Base-by-base conservation (phyloP, 164 flowering plant genomes). In the Buxus sempervirens region DNA sequence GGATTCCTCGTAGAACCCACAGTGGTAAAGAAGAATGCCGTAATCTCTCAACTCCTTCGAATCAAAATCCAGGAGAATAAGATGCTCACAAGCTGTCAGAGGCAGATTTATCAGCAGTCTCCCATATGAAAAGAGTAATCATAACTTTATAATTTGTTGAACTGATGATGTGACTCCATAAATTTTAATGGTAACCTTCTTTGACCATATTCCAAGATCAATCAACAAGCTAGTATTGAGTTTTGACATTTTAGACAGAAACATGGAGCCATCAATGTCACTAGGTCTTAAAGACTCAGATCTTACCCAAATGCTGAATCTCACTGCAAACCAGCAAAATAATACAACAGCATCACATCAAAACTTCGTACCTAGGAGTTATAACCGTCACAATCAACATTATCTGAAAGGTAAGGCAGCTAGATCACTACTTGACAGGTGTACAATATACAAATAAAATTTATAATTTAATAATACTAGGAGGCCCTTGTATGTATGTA, bases 71-170 rank as follows among this genome's bases (percentile, higher is more conserved):
- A 91, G 69, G 42, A 87, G 78, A 62, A 91, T 84, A 54, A 91
- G 90, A 32, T 90, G 91, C 71, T 91, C 97, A 73, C 92, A 91
- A 45, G 96, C 97, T 91, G 90, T 20, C 72, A 75, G 72, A 74
- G 1, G 6, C 27, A 61, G 41, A 27, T 12, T 6, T 15, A 14
- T 49, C 25, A 69, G 18, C 3, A 53, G 16, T 41, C 49, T 7
- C 54, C 19, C 36, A 63, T 24, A 69, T 51, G 41, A 62, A 18
- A 58, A 27, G 16, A 18, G 54, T 9, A 10, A 49, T 6, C 54
- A 49, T 58, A 58, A 26, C 42, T 69, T 41, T 28, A 14, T 23
- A 26, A 20, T n/a, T 28, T 13, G 45, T 5, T 60, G 28, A 41
- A 62, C 10, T 62, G 28, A 62, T 62, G 64, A 14, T 18, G 41